These are phyloP conservation scores for Teratosphaeria nubilosa DNA, from an alignment of 2,329 filamentous ascomycete species.

Conservation along the genomic window DNA sequence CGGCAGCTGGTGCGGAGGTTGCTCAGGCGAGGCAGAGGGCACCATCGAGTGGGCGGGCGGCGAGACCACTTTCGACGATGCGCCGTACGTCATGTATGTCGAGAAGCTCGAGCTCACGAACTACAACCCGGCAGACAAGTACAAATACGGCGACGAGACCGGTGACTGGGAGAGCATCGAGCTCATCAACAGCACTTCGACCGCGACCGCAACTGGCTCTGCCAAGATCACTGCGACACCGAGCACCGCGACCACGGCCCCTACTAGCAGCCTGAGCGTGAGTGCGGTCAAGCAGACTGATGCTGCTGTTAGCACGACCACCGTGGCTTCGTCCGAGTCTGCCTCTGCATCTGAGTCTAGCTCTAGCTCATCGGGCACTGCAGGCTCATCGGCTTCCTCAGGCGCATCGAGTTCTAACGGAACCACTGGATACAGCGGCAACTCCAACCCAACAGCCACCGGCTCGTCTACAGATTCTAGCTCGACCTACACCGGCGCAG, in stretches of 20 bases:
- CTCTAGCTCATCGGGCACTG: constrained; percentile 12
- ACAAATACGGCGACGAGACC: constrained; percentile 40
- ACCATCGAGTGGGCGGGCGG: constrained; percentile 61
- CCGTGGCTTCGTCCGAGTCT: constrained; percentile 15
- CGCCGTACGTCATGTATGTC: constrained; percentile 43
- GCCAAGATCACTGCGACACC: background rate
- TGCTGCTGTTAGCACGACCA: constrained; percentile 13
- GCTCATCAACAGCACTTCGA: constrained; percentile 18
- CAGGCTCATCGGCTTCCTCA: constrained; percentile 4
- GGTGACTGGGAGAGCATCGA: constrained; percentile 42
- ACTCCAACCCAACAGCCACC: background rate
- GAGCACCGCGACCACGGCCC: constrained; percentile 11
- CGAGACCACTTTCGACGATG: constrained; percentile 26
- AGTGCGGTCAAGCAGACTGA: constrained; percentile 12
- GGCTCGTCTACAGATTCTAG: constrained; percentile 5
- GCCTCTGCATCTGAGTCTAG: constrained; percentile 14
- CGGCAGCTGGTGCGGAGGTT: constrained; percentile 57
- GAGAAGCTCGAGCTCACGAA: constrained; percentile 42
- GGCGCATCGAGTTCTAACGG: background rate
- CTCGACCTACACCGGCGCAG: constrained; percentile 8
- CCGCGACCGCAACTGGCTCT: background rate
- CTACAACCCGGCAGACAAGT: constrained; percentile 41
- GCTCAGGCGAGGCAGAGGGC: constrained; percentile 39
- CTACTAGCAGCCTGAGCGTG: constrained; percentile 19
- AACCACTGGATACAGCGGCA: background rate